These are phyloP conservation scores for Opeltia flavorubescens DNA, from an alignment of 495 filamentous ascomycete species.

Conservation along the genomic window DNA sequence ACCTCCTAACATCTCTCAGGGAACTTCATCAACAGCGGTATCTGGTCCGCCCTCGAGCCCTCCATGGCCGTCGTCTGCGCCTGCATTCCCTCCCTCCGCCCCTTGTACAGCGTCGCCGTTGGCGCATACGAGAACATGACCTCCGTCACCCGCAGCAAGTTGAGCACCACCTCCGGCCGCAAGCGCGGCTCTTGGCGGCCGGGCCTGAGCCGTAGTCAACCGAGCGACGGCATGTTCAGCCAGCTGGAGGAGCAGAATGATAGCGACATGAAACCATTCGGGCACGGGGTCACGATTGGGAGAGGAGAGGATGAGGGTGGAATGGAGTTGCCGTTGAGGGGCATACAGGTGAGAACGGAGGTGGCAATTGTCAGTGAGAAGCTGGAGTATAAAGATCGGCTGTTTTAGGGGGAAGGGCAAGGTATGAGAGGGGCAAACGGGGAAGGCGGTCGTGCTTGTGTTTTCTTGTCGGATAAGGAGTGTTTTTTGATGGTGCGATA, in stretches of 20 bases:
- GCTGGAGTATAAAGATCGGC: background rate
- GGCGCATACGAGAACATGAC: background rate
- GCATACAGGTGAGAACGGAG: background rate
- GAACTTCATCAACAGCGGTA: too few species aligned
- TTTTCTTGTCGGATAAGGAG: too few species aligned
- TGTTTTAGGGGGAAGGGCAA: background rate
- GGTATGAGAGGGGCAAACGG: too few species aligned
- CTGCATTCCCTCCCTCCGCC: slow-evolving; percentile 2
- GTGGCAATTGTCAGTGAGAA: background rate
- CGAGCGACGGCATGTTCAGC: background rate
- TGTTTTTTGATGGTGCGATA: too few species aligned
- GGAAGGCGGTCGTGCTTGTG: too few species aligned
- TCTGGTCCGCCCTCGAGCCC: background rate
- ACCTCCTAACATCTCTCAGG: background rate
- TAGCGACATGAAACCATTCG: background rate
- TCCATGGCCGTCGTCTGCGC: background rate
- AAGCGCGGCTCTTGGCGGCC: too few species aligned
- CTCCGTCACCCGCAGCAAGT: background rate
- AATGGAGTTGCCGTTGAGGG: background rate
- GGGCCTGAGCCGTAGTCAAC: background rate
- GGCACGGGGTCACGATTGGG: background rate
- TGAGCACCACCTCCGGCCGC: background rate
- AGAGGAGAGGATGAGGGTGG: background rate
- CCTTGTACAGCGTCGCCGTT: slow-evolving; percentile 5
- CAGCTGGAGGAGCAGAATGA: background rate